A percentile compares a stretch with the other conserved stretches of the same genome.
phyloP scores from a whole-genome alignment of 495 filamentous ascomycete species.

The Penicillium dipodomyicola region DNA sequence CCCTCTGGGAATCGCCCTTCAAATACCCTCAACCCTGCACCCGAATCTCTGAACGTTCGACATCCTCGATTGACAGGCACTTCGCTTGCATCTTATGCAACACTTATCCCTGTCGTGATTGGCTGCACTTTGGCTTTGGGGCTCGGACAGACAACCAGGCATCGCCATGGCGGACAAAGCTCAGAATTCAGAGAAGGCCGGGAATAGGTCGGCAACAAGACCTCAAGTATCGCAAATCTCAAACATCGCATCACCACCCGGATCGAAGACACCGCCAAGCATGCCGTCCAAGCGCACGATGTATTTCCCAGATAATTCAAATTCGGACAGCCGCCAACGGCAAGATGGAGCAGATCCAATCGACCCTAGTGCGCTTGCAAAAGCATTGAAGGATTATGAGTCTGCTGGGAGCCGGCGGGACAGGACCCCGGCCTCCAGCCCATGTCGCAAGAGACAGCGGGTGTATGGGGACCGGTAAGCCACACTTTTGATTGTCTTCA shows the following conservation, averaged over 20 bases:
- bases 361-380: conserved; percentile 59
- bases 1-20: conserved; percentile 8
- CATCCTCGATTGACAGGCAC: background rate
- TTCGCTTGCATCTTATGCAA: conserved; percentile 17
- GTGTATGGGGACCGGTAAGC: conserved; percentile 79
- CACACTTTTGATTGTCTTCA: conserved; percentile 12
- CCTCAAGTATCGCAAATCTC: conserved; percentile 19
- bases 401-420: conserved; percentile 61
- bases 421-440: conserved; percentile 70
- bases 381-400: conserved; percentile 62
- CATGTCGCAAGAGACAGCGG: conserved; percentile 81
- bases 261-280: conserved; percentile 46
- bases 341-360: conserved; percentile 53
- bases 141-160: conserved; percentile 16
- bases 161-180: conserved; percentile 27
- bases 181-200: conserved; percentile 18
- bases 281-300: conserved; percentile 42
- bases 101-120: background rate
- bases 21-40: conserved; percentile 3
- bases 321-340: conserved; percentile 26
- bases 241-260: conserved; percentile 42
- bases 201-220: conserved; percentile 15
- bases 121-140: conserved; percentile 16
- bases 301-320: conserved; percentile 36
- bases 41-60: background rate